A percentile compares a stretch with the other conserved stretches of the same genome.
Conservation (phyloP, 2,329 filamentous ascomycete genomes). For the Helminthosporium solani region DNA sequence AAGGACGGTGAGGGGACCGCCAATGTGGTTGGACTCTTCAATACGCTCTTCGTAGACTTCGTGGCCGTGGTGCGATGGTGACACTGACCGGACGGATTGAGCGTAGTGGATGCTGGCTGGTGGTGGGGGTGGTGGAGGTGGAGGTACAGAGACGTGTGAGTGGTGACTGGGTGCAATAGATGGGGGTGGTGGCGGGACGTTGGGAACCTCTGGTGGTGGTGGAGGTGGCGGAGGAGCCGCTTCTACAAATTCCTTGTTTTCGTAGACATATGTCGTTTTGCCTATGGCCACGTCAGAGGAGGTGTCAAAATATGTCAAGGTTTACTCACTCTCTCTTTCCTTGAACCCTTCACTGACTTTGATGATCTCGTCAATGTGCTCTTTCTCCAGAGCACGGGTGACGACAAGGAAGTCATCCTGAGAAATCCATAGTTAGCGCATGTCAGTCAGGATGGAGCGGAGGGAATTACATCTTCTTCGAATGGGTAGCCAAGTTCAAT, state of each 20-base stretch:
- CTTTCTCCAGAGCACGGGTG: conserved; percentile 79
- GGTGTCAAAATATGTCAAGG: neutral
- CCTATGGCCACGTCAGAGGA: conserved; percentile 16
- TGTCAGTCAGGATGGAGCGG: neutral
- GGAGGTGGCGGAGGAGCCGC: conserved; percentile 17
- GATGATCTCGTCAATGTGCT: conserved; percentile 89
- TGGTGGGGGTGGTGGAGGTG: conserved; percentile 23
- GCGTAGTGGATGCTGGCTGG: conserved; percentile 31
- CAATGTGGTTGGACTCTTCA: conserved; percentile 50
- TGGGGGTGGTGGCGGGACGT: conserved; percentile 13
- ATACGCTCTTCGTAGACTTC: conserved; percentile 44
- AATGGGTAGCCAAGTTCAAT: conserved; percentile 85
- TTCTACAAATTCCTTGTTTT: conserved; percentile 17
- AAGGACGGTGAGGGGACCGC: conserved; percentile 51
- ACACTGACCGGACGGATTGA: conserved; percentile 35
- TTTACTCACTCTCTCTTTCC: conserved; percentile 41
- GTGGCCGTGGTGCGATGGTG: conserved; percentile 37
- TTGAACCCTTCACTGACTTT: conserved; percentile 75
- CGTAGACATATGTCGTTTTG: conserved; percentile 41
- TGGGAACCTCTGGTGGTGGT: conserved; percentile 10
- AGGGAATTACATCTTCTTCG: conserved; percentile 70
- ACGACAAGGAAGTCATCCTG: conserved; percentile 81
- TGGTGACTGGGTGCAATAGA: conserved; percentile 13
- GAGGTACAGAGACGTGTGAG: conserved; percentile 3
- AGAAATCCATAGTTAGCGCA: conserved; percentile 34